Evolutionary conservation across 371 early-diverging fungal genomes (phyloP).

Genomic region (Entomophthora muscae): DNA sequence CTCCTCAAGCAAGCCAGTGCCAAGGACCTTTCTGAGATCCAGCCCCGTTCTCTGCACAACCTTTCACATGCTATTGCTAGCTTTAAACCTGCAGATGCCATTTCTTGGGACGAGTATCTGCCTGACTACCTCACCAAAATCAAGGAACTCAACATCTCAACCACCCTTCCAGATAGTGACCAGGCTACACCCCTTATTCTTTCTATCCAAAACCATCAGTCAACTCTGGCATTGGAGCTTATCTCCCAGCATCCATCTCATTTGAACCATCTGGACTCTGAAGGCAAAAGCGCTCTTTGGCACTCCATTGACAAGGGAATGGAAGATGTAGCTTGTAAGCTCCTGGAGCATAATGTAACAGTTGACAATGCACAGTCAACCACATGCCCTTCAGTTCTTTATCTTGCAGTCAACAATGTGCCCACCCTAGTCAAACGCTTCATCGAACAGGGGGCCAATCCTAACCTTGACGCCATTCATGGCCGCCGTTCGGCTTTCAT

Average conservation of each 20-base stretch:
- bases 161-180: not conserved
- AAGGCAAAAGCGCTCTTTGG: not conserved
- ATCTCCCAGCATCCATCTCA: not conserved
- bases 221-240: not conserved
- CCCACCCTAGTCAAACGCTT: not conserved
- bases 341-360: not conserved
- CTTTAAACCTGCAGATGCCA: conserved; percentile 20
- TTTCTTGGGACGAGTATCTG: not conserved
- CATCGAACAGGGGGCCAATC: not conserved
- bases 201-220: not conserved
- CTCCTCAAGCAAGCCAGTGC: conserved; percentile 16
- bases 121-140: not conserved
- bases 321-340: not conserved
- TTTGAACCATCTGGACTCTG: not conserved
- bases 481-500: conserved; percentile 20
- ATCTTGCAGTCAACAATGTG: not conserved
- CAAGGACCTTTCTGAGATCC: conserved; percentile 6
- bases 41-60: conserved; percentile 14
- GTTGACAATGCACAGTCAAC: not conserved
- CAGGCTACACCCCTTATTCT: not conserved
- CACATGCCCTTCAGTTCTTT: not conserved
- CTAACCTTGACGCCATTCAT: conserved; percentile 13
- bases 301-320: not conserved
- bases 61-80: conserved; percentile 27
- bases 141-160: not conserved